These are phyloP conservation scores for Sporothrix protearum DNA, from an alignment of 2,329 filamentous ascomycete genomes.

Conservation along the genomic window DNA sequence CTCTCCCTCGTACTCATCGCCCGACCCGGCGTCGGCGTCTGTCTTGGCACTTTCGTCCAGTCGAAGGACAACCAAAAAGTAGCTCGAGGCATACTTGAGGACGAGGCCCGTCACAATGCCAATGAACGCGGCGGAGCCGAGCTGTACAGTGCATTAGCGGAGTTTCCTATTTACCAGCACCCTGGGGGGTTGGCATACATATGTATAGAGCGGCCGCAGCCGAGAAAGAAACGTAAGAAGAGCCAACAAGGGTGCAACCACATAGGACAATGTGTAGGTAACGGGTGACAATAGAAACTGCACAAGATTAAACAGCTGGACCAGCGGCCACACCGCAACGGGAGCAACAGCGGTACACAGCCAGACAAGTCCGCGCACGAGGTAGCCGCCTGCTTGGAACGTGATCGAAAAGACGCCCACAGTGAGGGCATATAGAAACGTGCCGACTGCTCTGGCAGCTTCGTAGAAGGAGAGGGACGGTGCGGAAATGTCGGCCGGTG, in stretches of 20 bases:
- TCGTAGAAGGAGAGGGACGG: conserved; percentile 3
- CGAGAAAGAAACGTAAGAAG: conserved; percentile 34
- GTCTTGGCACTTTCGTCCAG: conserved; percentile 33
- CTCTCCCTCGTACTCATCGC: background rate
- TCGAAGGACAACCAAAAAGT: conserved; percentile 51
- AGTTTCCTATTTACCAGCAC: too few relatives aligned
- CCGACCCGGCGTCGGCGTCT: background rate
- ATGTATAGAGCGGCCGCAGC: conserved; percentile 43
- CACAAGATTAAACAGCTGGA: conserved; percentile 30
- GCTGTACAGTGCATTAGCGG: conserved; percentile 41
- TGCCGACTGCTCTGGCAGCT: conserved; percentile 18
- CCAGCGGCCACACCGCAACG: conserved; percentile 26
- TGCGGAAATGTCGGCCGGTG: background rate
- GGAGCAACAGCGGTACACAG: conserved; percentile 5
- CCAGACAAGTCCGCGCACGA: conserved; percentile 19
- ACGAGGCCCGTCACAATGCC: conserved; percentile 61
- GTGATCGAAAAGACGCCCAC: background rate
- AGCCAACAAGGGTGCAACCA: conserved; percentile 30
- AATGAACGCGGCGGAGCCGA: conserved; percentile 64
- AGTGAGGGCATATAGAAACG: background rate
- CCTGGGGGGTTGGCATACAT: too few relatives aligned
- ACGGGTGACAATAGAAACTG: conserved; percentile 39
- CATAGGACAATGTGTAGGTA: conserved; percentile 36
- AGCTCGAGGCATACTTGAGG: conserved; percentile 54
- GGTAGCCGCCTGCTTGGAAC: background rate